Base-by-base conservation (phyloP, 371 early-diverging fungal species). In the Actinomortierella wolfii region DNA sequence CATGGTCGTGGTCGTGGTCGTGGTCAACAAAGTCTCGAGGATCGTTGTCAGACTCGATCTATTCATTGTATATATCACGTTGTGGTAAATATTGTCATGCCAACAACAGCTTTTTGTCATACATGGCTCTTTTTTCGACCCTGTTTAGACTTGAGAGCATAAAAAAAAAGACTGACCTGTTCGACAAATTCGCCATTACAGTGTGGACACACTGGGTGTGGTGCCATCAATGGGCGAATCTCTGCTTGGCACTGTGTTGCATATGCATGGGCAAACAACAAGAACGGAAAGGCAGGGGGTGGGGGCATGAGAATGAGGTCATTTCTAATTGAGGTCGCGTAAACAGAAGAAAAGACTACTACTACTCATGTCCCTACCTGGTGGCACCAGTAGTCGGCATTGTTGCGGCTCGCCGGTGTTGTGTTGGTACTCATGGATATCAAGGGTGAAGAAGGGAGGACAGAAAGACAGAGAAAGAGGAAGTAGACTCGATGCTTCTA, bases 181-280 rank as follows among this genome's bases (percentile, higher is more conserved):
- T 89, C 86, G 17, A 87, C 84, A 71, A 89, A 89, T 44, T 86
- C 85, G 29, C 78, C 79, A 60, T 84, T 80, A 60, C 87, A 89
- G n/a, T 48, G 57, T 46, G 87, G 87, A 62, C 89, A 89, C 48
- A 86, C 81, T 4, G 85, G 87, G 57, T 85, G 82, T 13, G 81
- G 81, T 1, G 71, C 74, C 61, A 70, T 68, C 59, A 81, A 54
- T 8, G 79, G 76, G 2, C 59, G 62, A 21, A 77, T 77, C 18
- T 63, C 63, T n/a, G 42, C 20, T 44, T 51, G 64, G 24, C 71
- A 76, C 66, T 70, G 40, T 44, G 34, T n/a, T 34, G 34, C 34
- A 34, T 34, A 34, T 6, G 11, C 34, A 34, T 6, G 34, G 11
- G 11, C 11, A 34, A 11, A 34, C 4, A 11, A 34, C 11, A 34